These are phyloP conservation scores for Cryptosporidium sp. DNA, from an alignment of 169 alveolate species.

Conservation along the genomic window DNA sequence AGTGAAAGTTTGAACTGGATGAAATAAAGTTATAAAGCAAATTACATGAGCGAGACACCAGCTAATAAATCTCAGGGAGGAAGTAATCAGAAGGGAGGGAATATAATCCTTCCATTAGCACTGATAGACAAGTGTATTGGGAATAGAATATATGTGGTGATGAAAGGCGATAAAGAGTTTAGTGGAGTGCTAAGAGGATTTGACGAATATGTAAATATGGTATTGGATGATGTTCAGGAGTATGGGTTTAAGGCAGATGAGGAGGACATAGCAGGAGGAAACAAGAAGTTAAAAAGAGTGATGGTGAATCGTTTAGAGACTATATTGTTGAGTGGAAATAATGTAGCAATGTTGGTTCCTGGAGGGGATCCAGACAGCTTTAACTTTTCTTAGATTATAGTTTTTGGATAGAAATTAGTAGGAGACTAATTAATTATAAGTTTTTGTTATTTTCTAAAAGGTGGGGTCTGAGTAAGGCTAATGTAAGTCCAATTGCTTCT, in stretches of 20 bases:
- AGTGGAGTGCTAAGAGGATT: constrained; percentile 93
- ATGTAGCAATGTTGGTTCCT: constrained; percentile 88
- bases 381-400: constrained; percentile 45
- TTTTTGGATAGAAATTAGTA: background rate
- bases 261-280: constrained; percentile 78
- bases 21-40: background rate
- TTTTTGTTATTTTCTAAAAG: constrained; percentile 62
- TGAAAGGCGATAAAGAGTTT: constrained; percentile 87
- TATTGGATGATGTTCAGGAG: constrained; percentile 88
- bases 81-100: constrained; percentile 77
- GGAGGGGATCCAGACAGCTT: constrained; percentile 84
- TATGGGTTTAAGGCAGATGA: constrained; percentile 80
- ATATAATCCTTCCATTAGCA: constrained; percentile 91
- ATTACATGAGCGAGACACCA: constrained; percentile 29
- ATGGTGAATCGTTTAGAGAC: constrained; percentile 84
- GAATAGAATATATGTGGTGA: constrained; percentile 90
- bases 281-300: constrained; percentile 68
- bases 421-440: background rate
- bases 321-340: constrained; percentile 85
- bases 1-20: background rate
- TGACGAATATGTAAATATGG: constrained; percentile 96
- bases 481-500: constrained; percentile 93
- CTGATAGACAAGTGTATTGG: constrained; percentile 95
- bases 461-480: constrained; percentile 78
- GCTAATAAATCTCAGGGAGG: constrained; percentile 27